Evolutionary conservation across 306 rosid species (phyloP), one percentile per base, ranked within the genome.

Genomic region (Hylodesmum podocarpum): DNA sequence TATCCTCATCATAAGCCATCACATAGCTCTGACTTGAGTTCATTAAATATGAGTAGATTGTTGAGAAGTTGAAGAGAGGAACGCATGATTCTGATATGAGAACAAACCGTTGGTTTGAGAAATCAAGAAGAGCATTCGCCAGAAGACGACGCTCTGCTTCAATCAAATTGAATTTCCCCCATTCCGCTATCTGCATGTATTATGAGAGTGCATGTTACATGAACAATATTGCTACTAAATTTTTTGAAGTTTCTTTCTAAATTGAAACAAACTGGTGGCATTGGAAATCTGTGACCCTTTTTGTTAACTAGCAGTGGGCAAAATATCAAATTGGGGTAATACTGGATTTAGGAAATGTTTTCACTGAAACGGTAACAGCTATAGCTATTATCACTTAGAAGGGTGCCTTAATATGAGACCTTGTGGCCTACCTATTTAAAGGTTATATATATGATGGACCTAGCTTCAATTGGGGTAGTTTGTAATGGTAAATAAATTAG

Each of bases 101-200:
- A 49, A 89, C 75, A 6, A 93, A 93, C 0, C 98, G 84, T 43
- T 91, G 80, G 89, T 93, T 93, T n/a, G 98, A 93, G 44, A 89
- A 5, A 31, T 93, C 97, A 0, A 93, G 91, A 13, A 93, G 97
- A 0, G 97, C 98, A 24, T 91, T 93, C 2, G 91, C 93, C 4
- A 93, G 85, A 0, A 93, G 83, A 4, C 97, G 93, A 0, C 96
- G 89, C 80, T 93, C 98, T 0, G 97, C 98, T 77, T 89, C 93
- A 0, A 93, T 76, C 98, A 93, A 87, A 84, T 84, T 91, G 51
- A 87, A 85, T 1, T 88, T 82, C 4, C 98, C 98, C 98, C 98
- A 93, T 22, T 28, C 72, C 7, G 89, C 97, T 70, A 25, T 82
- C 97, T 93, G 87, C 76, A 82, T 43, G 16, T 0, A 51, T 27